A percentile compares a stretch with the other conserved stretches of the same genome.
These are phyloP conservation scores for Amphicarpaea edgeworthii DNA, from an alignment of 306 rosid genomes.

Conservation along the genomic window DNA sequence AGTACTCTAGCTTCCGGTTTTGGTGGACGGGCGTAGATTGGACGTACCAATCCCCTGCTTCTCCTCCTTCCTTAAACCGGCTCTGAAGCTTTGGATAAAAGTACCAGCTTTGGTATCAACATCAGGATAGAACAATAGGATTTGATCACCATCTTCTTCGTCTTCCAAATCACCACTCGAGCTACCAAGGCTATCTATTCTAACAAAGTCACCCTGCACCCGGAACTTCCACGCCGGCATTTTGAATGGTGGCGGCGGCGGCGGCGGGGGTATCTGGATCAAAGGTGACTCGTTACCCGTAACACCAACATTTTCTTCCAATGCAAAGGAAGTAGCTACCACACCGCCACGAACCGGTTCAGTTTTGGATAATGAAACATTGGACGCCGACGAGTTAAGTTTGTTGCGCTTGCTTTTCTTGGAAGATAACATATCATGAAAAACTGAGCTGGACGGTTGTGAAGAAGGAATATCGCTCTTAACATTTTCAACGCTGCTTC, in stretches of 20 bases:
- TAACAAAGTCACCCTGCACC: slow-evolving; percentile 77
- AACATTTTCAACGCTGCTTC: slow-evolving; percentile 64
- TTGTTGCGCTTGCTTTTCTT: slow-evolving; percentile 65
- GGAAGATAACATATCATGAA: slow-evolving; percentile 56
- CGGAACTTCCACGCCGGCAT: slow-evolving; percentile 58
- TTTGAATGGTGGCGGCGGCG: slow-evolving; percentile 72
- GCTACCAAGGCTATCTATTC: slow-evolving; percentile 70
- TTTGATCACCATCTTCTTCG: slow-evolving; percentile 38
- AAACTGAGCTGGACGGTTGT: slow-evolving; percentile 59
- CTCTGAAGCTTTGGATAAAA: slow-evolving; percentile 78
- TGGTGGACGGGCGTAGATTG: slow-evolving; percentile 56
- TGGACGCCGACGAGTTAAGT: slow-evolving; percentile 31
- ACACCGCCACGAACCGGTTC: slow-evolving; percentile 35
- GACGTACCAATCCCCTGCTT: slow-evolving; percentile 55
- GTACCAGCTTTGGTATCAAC: slow-evolving; percentile 82
- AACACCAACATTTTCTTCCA: slow-evolving; percentile 39
- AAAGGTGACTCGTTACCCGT: slow-evolving; percentile 67
- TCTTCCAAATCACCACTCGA: slow-evolving; percentile 62
- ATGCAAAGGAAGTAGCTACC: slow-evolving; percentile 20
- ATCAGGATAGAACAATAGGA: slow-evolving; percentile 62
- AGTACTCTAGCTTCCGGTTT: slow-evolving; percentile 7
- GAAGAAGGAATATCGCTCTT: slow-evolving; percentile 58
- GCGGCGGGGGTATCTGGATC: slow-evolving; percentile 70
- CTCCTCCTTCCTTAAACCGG: slow-evolving; percentile 76
- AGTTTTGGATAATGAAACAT: slow-evolving; percentile 50